A percentile compares a stretch with the other conserved stretches of the same genome.
Evolutionary conservation across 2,329 filamentous ascomycete species (phyloP).

Genomic region (Aspergillus sp.): DNA sequence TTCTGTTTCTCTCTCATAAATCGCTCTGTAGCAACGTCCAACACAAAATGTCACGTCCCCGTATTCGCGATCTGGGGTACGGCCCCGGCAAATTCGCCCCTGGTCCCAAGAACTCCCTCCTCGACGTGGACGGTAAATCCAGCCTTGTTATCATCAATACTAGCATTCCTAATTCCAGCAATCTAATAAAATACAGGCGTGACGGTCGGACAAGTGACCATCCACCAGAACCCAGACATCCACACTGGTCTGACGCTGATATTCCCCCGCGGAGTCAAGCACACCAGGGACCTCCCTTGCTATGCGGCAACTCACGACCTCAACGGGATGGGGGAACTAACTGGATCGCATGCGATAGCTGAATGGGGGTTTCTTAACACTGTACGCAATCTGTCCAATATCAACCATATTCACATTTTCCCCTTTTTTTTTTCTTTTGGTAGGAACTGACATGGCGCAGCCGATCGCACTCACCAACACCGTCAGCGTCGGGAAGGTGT

Average conservation of each 20-base stretch:
- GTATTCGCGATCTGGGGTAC: slow-evolving; percentile 1
- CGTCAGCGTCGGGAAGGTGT: not conserved
- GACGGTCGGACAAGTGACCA: not conserved
- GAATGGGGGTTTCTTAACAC: not conserved
- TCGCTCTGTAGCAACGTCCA: accelerated
- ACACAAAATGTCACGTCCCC: not conserved
- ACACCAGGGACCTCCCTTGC: not conserved
- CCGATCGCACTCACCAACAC: slow-evolving; percentile 1
- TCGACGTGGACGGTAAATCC: not conserved
- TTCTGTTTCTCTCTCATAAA: no score
- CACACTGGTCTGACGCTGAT: not conserved
- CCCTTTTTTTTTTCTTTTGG: no score
- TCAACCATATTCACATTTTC: no score
- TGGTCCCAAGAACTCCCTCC: not conserved
- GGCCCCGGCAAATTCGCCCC: not conserved
- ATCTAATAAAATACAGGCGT: not conserved
- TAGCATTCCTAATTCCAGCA: no score
- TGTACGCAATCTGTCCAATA: not conserved
- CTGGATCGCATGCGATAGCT: not conserved
- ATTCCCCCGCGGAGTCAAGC: not conserved
- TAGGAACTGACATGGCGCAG: not conserved
- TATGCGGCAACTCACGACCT: not conserved
- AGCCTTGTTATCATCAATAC: not conserved
- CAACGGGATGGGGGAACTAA: slow-evolving; percentile 1
- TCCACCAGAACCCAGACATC: not conserved